phyloP scores from a whole-genome alignment of 2,329 filamentous ascomycete species.

The Leptographium wingfieldii region DNA sequence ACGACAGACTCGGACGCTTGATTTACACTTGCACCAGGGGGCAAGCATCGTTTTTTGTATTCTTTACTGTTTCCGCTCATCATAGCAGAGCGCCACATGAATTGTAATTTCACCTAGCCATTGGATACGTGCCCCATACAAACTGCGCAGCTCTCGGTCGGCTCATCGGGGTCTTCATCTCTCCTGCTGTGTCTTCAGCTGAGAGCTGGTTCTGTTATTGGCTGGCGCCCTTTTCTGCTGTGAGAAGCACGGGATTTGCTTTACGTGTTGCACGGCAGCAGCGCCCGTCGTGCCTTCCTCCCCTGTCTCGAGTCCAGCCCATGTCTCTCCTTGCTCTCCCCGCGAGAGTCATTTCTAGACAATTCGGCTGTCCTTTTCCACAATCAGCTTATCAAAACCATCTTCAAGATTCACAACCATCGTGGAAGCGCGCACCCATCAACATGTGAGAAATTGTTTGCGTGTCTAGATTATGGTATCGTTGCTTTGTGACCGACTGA shows the following conservation, averaged over 20 bases:
- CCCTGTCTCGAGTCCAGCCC: not conserved
- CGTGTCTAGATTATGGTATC: too few species aligned
- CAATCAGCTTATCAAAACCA: too few species aligned
- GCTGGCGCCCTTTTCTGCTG: not conserved
- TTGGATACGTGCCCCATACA: not conserved
- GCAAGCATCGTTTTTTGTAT: not conserved
- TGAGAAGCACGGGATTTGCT: too few species aligned
- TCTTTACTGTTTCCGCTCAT: not conserved
- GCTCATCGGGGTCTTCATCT: too few species aligned
- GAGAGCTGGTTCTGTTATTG: not conserved
- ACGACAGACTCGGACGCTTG: too few species aligned
- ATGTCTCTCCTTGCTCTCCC: not conserved
- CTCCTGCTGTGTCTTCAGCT: too few species aligned
- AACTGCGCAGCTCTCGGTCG: not conserved
- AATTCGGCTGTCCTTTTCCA: too few species aligned
- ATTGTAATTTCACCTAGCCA: not conserved
- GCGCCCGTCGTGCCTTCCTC: not conserved
- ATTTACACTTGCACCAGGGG: too few species aligned
- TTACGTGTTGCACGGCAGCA: not conserved
- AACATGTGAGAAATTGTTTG: too few species aligned
- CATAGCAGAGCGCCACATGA: not conserved
- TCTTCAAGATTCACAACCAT: not conserved
- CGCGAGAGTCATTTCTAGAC: not conserved
- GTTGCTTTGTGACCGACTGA: too few species aligned
- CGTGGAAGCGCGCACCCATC: not conserved